These are phyloP conservation scores for Papiliotrema nemorosa DNA, from an alignment of 1,284 basidiomycete species.

Conservation along the genomic window DNA sequence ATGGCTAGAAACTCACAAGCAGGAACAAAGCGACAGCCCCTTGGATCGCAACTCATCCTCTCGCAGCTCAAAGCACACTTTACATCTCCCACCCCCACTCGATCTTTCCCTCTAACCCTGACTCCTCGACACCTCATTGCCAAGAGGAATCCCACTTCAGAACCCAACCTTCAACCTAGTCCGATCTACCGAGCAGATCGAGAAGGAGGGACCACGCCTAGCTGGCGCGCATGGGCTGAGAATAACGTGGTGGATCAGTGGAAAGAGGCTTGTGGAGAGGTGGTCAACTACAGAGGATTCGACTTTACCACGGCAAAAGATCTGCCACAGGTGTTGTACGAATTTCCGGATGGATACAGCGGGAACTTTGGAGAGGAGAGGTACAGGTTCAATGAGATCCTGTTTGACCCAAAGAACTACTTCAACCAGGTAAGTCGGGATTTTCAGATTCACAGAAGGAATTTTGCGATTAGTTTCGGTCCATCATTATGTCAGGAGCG, in stretches of 20 bases:
- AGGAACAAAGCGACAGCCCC: conserved; percentile 50
- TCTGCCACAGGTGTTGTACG: conserved; percentile 57
- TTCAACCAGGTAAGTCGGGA: conserved; percentile 60
- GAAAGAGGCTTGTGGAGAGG: conserved; percentile 81
- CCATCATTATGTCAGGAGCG: background rate
- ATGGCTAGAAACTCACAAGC: too few species aligned
- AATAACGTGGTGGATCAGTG: conserved; percentile 84
- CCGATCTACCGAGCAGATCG: conserved; percentile 72
- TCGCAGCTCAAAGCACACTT: conserved; percentile 46
- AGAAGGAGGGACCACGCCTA: conserved; percentile 65
- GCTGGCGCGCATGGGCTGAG: conserved; percentile 81
- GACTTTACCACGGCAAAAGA: conserved; percentile 35
- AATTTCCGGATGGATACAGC: conserved; percentile 94
- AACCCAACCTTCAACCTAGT: conserved; percentile 60
- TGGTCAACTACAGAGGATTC: conserved; percentile 50
- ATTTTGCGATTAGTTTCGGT: too few species aligned
- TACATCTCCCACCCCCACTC: conserved; percentile 22
- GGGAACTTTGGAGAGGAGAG: conserved; percentile 79
- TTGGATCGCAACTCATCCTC: conserved; percentile 42
- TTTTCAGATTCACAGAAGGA: background rate
- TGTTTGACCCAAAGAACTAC: conserved; percentile 76
- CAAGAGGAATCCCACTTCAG: conserved; percentile 63
- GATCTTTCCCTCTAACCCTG: conserved; percentile 41
- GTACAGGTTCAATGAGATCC: conserved; percentile 79
- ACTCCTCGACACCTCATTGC: conserved; percentile 79